Percentiles rank a stretch among this genome's conserved stretches.
Conservation (phyloP, 495 filamentous ascomycete species). For the Xylaria bambusicola region DNA sequence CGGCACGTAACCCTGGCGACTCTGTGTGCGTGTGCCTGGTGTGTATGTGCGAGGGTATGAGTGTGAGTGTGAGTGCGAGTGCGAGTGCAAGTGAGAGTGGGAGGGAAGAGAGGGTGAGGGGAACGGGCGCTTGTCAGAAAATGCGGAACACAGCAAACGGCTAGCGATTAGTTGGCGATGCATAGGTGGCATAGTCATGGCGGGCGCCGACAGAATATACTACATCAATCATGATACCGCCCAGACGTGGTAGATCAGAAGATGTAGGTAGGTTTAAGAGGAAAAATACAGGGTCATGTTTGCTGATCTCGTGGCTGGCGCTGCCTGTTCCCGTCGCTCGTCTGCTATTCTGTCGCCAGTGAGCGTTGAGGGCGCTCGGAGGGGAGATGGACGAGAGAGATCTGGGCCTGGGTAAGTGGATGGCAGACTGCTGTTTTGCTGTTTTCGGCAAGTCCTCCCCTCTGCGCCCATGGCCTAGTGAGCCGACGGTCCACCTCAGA, state of each 20-base stretch:
- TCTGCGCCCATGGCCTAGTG: too few species aligned
- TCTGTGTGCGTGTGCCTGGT: too few species aligned
- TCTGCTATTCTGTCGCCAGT: neutral
- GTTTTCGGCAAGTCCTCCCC: constrained; percentile 16
- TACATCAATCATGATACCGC: neutral
- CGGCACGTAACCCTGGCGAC: constrained; percentile 14
- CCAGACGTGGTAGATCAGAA: neutral
- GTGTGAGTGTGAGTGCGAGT: neutral
- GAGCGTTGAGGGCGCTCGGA: too few species aligned
- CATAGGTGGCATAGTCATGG: constrained; percentile 12
- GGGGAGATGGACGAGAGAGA: neutral
- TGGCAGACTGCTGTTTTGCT: neutral
- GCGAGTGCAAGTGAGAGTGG: neutral
- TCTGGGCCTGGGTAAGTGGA: neutral
- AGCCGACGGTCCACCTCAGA: constrained; percentile 8
- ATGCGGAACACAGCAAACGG: constrained; percentile 7
- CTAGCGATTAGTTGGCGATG: constrained; percentile 6
- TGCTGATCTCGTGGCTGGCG: constrained; percentile 1
- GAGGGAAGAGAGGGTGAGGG: too few species aligned
- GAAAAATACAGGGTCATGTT: neutral
- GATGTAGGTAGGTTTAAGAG: neutral
- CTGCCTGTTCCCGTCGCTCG: constrained; percentile 4
- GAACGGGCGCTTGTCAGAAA: constrained; percentile 16
- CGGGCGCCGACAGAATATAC: constrained; percentile 13
- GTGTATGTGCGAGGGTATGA: too few species aligned